Conservation (phyloP, 106 monocot species). For the Amphibolis antarctica region DNA sequence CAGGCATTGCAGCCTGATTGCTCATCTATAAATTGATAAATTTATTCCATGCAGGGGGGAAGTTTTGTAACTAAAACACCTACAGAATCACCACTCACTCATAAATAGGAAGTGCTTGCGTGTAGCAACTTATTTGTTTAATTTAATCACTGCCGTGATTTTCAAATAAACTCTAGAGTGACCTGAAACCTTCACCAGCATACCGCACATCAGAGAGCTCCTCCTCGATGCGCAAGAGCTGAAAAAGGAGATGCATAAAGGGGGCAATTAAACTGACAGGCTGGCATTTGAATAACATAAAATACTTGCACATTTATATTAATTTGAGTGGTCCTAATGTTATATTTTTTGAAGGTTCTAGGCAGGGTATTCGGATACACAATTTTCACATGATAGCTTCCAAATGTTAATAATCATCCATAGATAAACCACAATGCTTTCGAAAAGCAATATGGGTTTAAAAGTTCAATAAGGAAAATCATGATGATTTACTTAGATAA, state of each 20-base stretch:
- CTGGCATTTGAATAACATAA: not conserved
- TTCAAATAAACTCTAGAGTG: conserved; percentile 11
- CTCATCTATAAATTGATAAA: too few relatives aligned
- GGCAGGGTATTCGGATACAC: too few relatives aligned
- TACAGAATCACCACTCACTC: too few relatives aligned
- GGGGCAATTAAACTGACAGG: not conserved
- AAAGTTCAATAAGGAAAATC: not conserved
- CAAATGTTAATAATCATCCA: not conserved
- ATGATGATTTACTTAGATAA: not conserved
- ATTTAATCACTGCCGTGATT: not conserved
- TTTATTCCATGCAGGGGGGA: too few relatives aligned
- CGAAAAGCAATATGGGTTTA: not conserved
- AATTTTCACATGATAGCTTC: not conserved
- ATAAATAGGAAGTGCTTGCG: too few relatives aligned
- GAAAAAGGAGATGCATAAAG: not conserved
- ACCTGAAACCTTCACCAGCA: conserved; percentile 85
- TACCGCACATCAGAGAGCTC: conserved; percentile 72
- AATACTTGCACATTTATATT: not conserved
- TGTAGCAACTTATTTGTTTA: too few relatives aligned
- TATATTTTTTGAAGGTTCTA: not conserved
- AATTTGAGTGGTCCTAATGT: not conserved
- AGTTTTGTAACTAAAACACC: too few relatives aligned
- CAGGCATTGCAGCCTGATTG: too few relatives aligned
- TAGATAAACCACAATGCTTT: not conserved
- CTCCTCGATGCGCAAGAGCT: conserved; percentile 91